phyloP scores from a whole-genome alignment of 129 eudicot genomes.

The Solidago caesia region DNA sequence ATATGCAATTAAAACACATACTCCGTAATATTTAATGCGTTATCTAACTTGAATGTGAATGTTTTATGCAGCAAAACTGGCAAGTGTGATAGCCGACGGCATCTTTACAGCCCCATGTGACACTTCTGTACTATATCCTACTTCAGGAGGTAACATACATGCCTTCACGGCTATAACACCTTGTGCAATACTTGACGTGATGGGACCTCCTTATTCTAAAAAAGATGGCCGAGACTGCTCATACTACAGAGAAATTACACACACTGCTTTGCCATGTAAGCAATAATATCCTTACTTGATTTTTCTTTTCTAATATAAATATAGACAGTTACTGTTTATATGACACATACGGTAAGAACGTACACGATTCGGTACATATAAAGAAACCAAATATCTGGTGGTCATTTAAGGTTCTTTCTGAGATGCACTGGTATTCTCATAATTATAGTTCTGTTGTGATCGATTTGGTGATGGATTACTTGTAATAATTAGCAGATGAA shows the following conservation, averaged over 20 bases:
- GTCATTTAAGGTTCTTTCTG: not conserved
- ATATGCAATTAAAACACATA: not conserved
- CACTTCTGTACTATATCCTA: constrained; percentile 77
- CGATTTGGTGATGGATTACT: not conserved
- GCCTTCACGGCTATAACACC: constrained; percentile 82
- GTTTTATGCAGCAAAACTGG: constrained; percentile 53
- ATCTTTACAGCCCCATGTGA: constrained; percentile 71
- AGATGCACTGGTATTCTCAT: not conserved
- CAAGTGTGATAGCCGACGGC: constrained; percentile 51
- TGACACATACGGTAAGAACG: not conserved
- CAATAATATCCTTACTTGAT: constrained; percentile 3
- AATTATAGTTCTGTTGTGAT: not conserved
- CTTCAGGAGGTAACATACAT: constrained; percentile 91
- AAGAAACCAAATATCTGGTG: too few relatives aligned
- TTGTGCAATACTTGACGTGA: constrained; percentile 83
- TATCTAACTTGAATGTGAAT: constrained; percentile 1
- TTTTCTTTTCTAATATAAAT: not conserved
- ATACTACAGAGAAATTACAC: constrained; percentile 57
- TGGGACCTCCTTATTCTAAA: constrained; percentile 88
- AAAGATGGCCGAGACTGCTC: constrained; percentile 82
- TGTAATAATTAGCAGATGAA: constrained; percentile 31
- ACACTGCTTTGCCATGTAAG: constrained; percentile 47
- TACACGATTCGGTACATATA: not conserved
- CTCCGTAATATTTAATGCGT: not conserved
- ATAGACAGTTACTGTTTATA: not conserved